A percentile compares a stretch with the other conserved stretches of the same genome.
Evolutionary conservation across 257 asterid species (phyloP).

Genomic region (Solanum clarkiae): DNA sequence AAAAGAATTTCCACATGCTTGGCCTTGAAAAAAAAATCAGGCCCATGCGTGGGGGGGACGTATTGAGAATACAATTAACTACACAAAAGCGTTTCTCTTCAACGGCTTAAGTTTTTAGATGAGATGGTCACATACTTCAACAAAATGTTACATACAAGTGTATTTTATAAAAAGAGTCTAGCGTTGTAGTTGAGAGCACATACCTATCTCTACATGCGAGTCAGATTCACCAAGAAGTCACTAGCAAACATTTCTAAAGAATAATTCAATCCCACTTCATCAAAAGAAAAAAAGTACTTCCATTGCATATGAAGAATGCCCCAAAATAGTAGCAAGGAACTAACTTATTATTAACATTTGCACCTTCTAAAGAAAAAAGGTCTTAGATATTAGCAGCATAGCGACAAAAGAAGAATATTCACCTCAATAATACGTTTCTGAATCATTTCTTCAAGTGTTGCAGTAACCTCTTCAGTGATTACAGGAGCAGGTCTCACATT

Average conservation of each 20-base stretch:
- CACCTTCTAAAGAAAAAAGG: background rate
- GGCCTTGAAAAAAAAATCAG: background rate
- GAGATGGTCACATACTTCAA: background rate
- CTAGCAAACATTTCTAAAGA: background rate
- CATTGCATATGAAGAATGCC: background rate
- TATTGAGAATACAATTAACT: background rate
- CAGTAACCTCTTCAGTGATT: constrained; percentile 72
- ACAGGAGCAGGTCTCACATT: constrained; percentile 88
- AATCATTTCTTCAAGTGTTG: constrained; percentile 78
- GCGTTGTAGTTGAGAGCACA: background rate
- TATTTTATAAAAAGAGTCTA: background rate
- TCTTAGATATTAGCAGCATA: background rate
- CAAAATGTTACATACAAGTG: background rate
- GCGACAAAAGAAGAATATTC: background rate
- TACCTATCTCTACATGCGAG: background rate
- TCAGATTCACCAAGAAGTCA: background rate
- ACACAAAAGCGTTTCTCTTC: background rate
- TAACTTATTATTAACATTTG: background rate
- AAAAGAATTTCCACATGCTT: background rate
- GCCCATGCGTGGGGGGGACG: background rate
- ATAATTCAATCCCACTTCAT: background rate
- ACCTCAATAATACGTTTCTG: constrained; percentile 80
- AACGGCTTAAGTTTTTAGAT: background rate
- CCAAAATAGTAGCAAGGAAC: background rate
- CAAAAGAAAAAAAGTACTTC: background rate